These are phyloP conservation scores for Sphaerosporella brunnea DNA, from an alignment of 495 filamentous ascomycete genomes.

Conservation along the genomic window DNA sequence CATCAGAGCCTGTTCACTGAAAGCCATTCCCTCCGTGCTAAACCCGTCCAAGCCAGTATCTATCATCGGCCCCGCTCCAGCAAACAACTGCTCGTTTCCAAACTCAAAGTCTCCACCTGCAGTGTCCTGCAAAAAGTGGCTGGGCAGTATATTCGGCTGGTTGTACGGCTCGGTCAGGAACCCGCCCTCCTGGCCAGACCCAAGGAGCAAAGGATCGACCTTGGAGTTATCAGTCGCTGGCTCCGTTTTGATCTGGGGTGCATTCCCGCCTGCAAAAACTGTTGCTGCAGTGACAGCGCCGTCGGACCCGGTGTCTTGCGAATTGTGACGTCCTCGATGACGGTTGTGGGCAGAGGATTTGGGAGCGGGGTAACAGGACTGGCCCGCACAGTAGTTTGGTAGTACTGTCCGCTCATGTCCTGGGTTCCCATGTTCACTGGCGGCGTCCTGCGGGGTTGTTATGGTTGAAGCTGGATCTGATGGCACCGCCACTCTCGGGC, in stretches of 20 bases:
- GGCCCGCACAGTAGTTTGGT: conserved; percentile 38
- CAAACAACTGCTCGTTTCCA: background rate
- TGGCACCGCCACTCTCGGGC: conserved; percentile 24
- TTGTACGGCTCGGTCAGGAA: conserved; percentile 5
- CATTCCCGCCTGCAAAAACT: background rate
- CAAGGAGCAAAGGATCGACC: conserved; percentile 25
- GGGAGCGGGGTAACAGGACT: conserved; percentile 25
- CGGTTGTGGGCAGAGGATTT: conserved; percentile 26
- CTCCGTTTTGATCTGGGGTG: conserved; percentile 1
- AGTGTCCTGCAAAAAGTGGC: conserved; percentile 13
- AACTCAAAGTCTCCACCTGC: background rate
- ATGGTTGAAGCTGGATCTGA: conserved; percentile 42
- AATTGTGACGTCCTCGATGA: conserved; percentile 36
- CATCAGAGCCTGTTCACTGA: too few species aligned
- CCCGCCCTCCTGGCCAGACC: conserved; percentile 3
- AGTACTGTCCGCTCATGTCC: conserved; percentile 41
- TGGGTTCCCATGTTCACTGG: conserved; percentile 36
- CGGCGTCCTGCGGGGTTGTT: conserved; percentile 42
- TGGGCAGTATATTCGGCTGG: conserved; percentile 6
- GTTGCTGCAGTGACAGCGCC: conserved; percentile 9
- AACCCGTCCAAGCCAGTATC: background rate
- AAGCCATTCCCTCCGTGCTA: background rate
- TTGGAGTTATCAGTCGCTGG: conserved; percentile 23
- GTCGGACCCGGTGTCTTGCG: conserved; percentile 30
- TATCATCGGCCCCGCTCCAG: background rate